Conservation (phyloP, 192 early-diverging fungal genomes). For the Coemansia sp. region DNA sequence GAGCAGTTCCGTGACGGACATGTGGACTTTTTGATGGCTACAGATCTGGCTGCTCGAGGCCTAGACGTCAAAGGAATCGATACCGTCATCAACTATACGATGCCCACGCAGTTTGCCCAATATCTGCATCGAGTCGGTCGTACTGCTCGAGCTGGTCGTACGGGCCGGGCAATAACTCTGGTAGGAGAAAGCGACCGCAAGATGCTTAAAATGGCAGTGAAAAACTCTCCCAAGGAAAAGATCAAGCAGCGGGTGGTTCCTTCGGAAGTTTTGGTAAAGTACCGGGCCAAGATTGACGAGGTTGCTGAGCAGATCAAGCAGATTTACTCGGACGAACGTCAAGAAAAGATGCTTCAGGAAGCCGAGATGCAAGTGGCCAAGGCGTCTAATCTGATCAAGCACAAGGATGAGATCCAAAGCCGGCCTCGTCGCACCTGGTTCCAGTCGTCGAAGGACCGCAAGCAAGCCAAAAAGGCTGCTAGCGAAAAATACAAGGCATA, state of each 20-base stretch:
- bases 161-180: conserved; percentile 84
- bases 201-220: conserved; percentile 89
- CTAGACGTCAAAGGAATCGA: conserved; percentile 96
- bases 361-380: conserved; percentile 92
- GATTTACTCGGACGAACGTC: conserved; percentile 69
- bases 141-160: conserved; percentile 88
- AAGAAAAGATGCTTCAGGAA: conserved; percentile 74
- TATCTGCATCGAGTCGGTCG: conserved; percentile 96
- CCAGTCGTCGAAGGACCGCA: conserved; percentile 76
- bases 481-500: conserved; percentile 6
- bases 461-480: conserved; percentile 53
- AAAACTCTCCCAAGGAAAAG: conserved; percentile 69
- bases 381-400: conserved; percentile 77
- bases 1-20: conserved; percentile 85
- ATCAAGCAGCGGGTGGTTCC: conserved; percentile 91
- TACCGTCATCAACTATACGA: conserved; percentile 98
- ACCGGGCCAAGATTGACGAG: conserved; percentile 65
- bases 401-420: conserved; percentile 82
- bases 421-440: conserved; percentile 95
- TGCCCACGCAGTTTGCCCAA: conserved; percentile 87
- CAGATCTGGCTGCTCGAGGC: conserved; percentile 94
- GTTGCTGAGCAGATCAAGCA: conserved; percentile 66
- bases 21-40: conserved; percentile 89
- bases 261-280: conserved; percentile 71
- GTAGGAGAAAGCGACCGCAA: conserved; percentile 91